Evolutionary conservation across 306 rosid species (phyloP).

Genomic region (Malus fusca): DNA sequence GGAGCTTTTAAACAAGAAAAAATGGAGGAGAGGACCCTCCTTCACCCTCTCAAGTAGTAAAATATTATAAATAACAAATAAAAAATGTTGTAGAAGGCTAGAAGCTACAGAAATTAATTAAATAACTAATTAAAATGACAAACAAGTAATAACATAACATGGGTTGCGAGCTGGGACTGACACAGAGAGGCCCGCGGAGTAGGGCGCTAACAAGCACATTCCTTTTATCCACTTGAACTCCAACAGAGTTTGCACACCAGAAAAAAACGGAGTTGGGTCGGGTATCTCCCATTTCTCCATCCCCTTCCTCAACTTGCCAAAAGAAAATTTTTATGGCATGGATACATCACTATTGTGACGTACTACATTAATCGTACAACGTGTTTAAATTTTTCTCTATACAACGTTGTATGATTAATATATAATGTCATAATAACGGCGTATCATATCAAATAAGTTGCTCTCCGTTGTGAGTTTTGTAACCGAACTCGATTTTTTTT

Average conservation of each 20-base stretch:
- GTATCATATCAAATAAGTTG: no score
- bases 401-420: no score
- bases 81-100: not conserved
- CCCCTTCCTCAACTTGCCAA: not conserved
- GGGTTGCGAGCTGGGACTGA: slow-evolving; percentile 72
- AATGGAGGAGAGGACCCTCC: not conserved
- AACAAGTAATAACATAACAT: slow-evolving; percentile 42
- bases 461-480: not conserved
- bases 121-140: slow-evolving; percentile 29
- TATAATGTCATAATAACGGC: no score
- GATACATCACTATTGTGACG: no score
- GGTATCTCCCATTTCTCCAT: slow-evolving; percentile 24
- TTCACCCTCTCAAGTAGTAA: not conserved
- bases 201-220: slow-evolving; percentile 44
- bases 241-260: slow-evolving; percentile 49
- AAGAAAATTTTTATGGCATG: fast-evolving
- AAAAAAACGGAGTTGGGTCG: slow-evolving; percentile 44
- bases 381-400: no score
- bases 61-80: no score
- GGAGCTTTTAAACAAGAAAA: not conserved
- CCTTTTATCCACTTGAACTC: slow-evolving; percentile 44
- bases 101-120: not conserved
- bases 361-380: no score
- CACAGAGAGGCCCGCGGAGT: slow-evolving; percentile 69
- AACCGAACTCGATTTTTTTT: not conserved